Percentiles rank a stretch among this genome's conserved stretches.
Evolutionary conservation across 495 filamentous ascomycete genomes (phyloP).

Genomic region (Venustampulla echinocandica): DNA sequence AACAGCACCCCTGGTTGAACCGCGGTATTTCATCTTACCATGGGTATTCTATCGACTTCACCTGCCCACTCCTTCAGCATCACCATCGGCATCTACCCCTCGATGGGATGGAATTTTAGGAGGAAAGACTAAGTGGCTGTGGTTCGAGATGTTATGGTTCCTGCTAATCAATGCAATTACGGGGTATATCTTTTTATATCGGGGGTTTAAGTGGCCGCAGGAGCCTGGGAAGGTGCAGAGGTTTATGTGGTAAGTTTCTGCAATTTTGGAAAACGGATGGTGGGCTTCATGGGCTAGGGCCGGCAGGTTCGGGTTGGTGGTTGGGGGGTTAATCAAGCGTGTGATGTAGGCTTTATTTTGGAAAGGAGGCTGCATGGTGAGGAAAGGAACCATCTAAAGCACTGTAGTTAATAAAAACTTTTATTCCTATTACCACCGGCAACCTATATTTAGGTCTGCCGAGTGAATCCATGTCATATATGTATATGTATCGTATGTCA

Average conservation of each 20-base stretch:
- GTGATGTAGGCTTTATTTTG: no score
- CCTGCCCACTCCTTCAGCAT: constrained; percentile 32
- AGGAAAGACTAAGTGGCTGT: constrained; percentile 23
- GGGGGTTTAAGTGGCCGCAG: constrained; percentile 72
- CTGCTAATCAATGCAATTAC: constrained; percentile 60
- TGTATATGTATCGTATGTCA: no score
- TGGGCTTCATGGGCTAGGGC: no score
- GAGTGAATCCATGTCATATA: no score
- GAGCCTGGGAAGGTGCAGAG: constrained; percentile 75
- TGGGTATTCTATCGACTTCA: constrained; percentile 92
- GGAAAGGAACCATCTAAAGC: no score
- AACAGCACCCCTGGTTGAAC: constrained; percentile 87
- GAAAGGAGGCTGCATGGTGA: no score
- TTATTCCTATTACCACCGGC: not conserved
- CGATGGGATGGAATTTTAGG: constrained; percentile 5
- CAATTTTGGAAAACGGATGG: no score
- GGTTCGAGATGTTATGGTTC: constrained; percentile 74
- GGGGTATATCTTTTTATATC: constrained; percentile 71
- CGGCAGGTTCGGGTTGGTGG: no score
- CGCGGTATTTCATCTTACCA: constrained; percentile 86
- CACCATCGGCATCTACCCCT: not conserved
- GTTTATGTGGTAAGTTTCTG: constrained; percentile 93
- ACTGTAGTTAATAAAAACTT: no score
- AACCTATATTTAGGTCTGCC: no score
- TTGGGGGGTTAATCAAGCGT: no score